Percentiles rank a stretch among this genome's conserved stretches.
Conservation (phyloP, 139 green algal genomes). For the Ulvella scutata region DNA sequence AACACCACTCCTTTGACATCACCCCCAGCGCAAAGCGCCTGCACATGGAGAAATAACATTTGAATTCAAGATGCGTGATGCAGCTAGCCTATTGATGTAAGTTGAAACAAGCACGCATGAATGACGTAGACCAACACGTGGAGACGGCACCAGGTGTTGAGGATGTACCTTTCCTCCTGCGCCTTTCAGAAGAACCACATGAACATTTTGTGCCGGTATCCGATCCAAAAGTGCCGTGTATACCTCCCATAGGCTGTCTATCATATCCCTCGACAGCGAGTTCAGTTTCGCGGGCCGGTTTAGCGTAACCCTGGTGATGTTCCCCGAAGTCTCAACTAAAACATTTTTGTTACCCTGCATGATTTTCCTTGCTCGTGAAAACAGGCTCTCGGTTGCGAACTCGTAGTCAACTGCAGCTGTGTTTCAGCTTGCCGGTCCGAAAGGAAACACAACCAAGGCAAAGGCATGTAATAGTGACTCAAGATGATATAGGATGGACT, state of each 20-base stretch:
- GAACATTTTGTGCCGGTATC: not conserved
- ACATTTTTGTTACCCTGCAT: too few species aligned
- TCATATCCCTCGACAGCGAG: not conserved
- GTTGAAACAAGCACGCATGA: not conserved
- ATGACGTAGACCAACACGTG: not conserved
- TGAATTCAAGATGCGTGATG: not conserved
- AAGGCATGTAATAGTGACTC: too few species aligned
- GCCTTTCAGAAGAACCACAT: slow-evolving; percentile 20
- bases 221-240: slow-evolving; percentile 15
- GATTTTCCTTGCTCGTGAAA: too few species aligned
- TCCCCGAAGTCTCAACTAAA: too few species aligned
- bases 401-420: too few species aligned
- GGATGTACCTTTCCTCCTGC: slow-evolving; percentile 29
- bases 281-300: not conserved
- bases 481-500: too few species aligned
- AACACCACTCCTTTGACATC: slow-evolving; percentile 61
- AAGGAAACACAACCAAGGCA: too few species aligned
- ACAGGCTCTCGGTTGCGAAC: too few species aligned
- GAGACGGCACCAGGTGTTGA: not conserved
- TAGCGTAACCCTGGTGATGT: too few species aligned
- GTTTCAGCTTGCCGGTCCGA: too few species aligned
- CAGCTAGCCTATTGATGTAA: not conserved
- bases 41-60: not conserved
- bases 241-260: slow-evolving; percentile 9
- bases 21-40: slow-evolving; percentile 74